Evolutionary conservation across 805 yeast genomes (phyloP).

Genomic region (Wickerhamiella azymoides): DNA sequence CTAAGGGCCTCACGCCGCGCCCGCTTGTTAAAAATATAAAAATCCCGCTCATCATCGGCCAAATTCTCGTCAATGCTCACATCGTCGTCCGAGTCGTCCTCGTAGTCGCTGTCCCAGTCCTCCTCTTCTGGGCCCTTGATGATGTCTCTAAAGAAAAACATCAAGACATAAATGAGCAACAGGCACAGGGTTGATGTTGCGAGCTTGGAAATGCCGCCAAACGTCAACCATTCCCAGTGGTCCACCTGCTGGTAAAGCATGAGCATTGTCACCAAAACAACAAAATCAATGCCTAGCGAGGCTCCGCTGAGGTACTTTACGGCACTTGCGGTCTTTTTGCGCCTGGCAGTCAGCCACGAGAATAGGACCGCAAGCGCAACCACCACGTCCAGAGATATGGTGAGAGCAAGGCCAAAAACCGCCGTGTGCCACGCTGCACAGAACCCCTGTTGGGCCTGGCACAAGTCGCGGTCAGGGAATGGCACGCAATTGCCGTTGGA

Average conservation of each 20-base stretch:
- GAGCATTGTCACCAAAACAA: constrained; percentile 10
- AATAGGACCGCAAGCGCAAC: constrained; percentile 13
- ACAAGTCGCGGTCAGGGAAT: constrained; percentile 18
- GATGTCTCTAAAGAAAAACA: constrained; percentile 18
- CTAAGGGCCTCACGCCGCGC: constrained; percentile 17
- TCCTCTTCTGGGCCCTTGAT: constrained; percentile 15
- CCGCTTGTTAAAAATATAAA: constrained; percentile 16
- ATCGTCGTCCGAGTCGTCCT: constrained; percentile 14
- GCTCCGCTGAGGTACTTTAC: constrained; percentile 7
- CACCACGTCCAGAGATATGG: constrained; percentile 17
- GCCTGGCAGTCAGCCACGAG: constrained; percentile 15
- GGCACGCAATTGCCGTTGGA: constrained; percentile 5
- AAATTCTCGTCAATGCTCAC: constrained; percentile 17
- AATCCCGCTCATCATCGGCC: constrained; percentile 18
- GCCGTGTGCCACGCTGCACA: constrained; percentile 23
- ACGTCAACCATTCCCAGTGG: constrained; percentile 16
- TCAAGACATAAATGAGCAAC: constrained; percentile 11
- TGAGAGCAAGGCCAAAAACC: constrained; percentile 18
- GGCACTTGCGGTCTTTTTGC: constrained; percentile 15
- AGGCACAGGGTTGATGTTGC: constrained; percentile 13
- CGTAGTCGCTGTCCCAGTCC: constrained; percentile 11
- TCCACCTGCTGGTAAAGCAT: constrained; percentile 12
- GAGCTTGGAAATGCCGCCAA: constrained; percentile 1
- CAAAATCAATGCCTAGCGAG: constrained; percentile 9
- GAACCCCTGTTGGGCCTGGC: constrained; percentile 14